These are phyloP conservation scores for Hypoxylon sp. DNA, from an alignment of 2,329 filamentous ascomycete species.

Conservation along the genomic window DNA sequence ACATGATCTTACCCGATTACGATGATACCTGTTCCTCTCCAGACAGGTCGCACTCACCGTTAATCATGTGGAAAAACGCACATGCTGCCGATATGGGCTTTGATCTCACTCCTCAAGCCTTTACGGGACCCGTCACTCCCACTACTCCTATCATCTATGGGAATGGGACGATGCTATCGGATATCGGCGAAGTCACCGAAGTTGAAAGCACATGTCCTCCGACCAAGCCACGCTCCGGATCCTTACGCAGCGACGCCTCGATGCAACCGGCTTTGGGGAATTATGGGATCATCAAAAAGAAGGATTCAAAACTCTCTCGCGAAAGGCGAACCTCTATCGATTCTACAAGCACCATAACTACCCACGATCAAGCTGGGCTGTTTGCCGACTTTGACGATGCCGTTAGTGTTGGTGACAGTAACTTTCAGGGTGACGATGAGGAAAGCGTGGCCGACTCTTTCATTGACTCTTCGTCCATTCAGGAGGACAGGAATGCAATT, in stretches of 20 bases:
- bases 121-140: constrained; percentile 64
- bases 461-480: constrained; percentile 61
- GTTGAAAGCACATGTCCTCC: constrained; percentile 65
- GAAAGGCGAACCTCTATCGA: constrained; percentile 71
- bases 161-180: constrained; percentile 78
- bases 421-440: constrained; percentile 77
- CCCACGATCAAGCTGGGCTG: constrained; percentile 62
- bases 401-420: constrained; percentile 74
- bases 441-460: constrained; percentile 74
- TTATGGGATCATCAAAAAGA: constrained; percentile 63
- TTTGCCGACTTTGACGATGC: constrained; percentile 75
- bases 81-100: constrained; percentile 61
- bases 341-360: constrained; percentile 73
- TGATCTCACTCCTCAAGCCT: constrained; percentile 59
- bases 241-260: constrained; percentile 53
- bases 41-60: constrained; percentile 66
- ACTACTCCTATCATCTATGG: constrained; percentile 78
- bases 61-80: constrained; percentile 68
- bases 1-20: constrained; percentile 91
- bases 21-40: constrained; percentile 70
- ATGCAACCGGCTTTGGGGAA: constrained; percentile 50
- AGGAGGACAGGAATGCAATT: constrained; percentile 51
- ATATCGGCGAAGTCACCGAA: constrained; percentile 72
- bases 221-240: constrained; percentile 56
- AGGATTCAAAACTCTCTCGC: constrained; percentile 58